A percentile compares a stretch with the other conserved stretches of the same genome.
Evolutionary conservation across 108 stramenopile species (phyloP).

Genomic region (Skeletonema menzelii): DNA sequence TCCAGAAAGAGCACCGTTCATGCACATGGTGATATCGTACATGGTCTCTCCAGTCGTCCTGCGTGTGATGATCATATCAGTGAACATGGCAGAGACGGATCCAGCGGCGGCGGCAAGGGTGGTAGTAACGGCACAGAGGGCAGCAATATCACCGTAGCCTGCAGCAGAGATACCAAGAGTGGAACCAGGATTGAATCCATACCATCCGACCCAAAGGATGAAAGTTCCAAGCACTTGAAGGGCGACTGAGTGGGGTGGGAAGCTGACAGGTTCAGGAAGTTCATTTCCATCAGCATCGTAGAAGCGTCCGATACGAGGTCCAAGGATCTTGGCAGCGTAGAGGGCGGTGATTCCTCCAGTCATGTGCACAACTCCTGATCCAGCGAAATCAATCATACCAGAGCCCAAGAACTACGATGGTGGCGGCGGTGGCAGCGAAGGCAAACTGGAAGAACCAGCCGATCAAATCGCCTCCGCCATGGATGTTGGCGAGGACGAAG

Average conservation of each 20-base stretch:
- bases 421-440: slow-evolving; percentile 71
- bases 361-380: slow-evolving; percentile 72
- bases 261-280: slow-evolving; percentile 61
- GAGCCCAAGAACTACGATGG: slow-evolving; percentile 73
- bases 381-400: slow-evolving; percentile 80
- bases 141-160: slow-evolving; percentile 48
- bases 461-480: slow-evolving; percentile 41
- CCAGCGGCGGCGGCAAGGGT: slow-evolving; percentile 74
- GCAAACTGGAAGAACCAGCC: slow-evolving; percentile 83
- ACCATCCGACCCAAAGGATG: too few relatives aligned
- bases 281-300: slow-evolving; percentile 71
- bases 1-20: too few relatives aligned
- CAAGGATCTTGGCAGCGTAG: slow-evolving; percentile 80
- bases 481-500: slow-evolving; percentile 30
- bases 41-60: slow-evolving; percentile 62
- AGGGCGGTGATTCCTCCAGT: slow-evolving; percentile 85
- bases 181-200: slow-evolving; percentile 90
- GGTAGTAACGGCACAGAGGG: slow-evolving; percentile 82
- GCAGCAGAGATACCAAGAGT: slow-evolving; percentile 57
- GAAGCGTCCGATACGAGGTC: slow-evolving; percentile 82
- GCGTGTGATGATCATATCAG: slow-evolving; percentile 58
- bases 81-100: slow-evolving; percentile 76
- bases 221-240: slow-evolving; percentile 86
- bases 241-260: slow-evolving; percentile 77
- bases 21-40: slow-evolving; percentile 80